Evolutionary conservation across 1,284 basidiomycete species (phyloP).

Genomic region (Rhizoctonia solani): DNA sequence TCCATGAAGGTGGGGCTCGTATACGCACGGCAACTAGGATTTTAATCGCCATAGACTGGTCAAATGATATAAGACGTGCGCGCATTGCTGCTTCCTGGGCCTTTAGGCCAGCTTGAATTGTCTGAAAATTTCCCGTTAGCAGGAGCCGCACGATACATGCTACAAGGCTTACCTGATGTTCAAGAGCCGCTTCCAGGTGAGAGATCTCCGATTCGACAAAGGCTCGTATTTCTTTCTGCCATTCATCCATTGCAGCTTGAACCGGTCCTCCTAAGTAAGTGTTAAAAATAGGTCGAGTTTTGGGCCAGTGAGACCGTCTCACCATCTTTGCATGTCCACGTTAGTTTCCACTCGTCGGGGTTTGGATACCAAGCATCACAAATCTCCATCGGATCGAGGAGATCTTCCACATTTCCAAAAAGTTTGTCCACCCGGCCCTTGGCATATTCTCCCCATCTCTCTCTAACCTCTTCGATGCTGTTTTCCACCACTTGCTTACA

Average conservation of each 20-base stretch:
- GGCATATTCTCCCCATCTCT: not conserved
- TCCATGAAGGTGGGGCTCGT: not conserved
- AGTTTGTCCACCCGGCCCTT: not conserved
- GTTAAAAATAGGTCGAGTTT: not conserved
- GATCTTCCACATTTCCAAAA: not conserved
- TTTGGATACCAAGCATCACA: not conserved
- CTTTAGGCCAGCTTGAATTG: not conserved
- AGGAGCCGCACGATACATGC: not conserved
- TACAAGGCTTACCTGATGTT: not conserved
- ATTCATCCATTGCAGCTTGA: not conserved
- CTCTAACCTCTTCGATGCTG: not conserved
- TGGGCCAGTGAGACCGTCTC: not conserved
- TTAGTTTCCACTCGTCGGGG: not conserved
- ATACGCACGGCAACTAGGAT: not conserved
- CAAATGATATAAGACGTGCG: not conserved
- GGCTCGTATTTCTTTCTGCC: not conserved
- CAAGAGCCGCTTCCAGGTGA: too few relatives aligned
- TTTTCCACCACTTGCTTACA: not conserved
- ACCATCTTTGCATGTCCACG: not conserved
- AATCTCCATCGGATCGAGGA: not conserved
- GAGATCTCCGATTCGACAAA: too few relatives aligned
- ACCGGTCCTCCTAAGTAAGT: not conserved
- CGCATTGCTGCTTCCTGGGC: not conserved
- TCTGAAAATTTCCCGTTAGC: not conserved
- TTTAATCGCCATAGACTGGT: not conserved